phyloP scores from a whole-genome alignment of 2,329 filamentous ascomycete species.

The Thelonectria olida region DNA sequence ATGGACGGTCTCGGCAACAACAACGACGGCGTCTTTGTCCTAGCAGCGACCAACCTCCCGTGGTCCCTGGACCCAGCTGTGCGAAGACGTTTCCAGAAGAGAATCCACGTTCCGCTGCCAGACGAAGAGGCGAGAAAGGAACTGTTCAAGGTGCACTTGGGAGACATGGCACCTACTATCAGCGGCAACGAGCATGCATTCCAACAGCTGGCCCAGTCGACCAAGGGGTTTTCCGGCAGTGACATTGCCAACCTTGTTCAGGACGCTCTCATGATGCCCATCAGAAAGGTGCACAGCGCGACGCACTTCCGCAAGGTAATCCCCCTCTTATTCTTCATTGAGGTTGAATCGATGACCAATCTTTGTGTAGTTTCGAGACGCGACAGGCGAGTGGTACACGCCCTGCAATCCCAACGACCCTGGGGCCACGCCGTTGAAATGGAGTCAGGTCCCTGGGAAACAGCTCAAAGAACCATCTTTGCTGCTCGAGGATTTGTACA shows the following conservation, averaged over 20 bases:
- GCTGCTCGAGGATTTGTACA: slow-evolving; percentile 6
- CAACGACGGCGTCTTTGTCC: slow-evolving; percentile 20
- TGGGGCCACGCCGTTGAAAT: slow-evolving; percentile 15
- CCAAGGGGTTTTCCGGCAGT: slow-evolving; percentile 15
- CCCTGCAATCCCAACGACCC: slow-evolving; percentile 8
- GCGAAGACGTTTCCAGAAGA: slow-evolving; percentile 19
- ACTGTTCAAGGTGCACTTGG: slow-evolving; percentile 22
- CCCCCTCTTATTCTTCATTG: too few species aligned
- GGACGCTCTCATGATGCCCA: slow-evolving; percentile 20
- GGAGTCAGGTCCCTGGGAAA: slow-evolving; percentile 16
- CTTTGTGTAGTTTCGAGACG: slow-evolving; percentile 15
- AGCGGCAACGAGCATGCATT: background rate
- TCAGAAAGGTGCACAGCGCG: slow-evolving; percentile 15
- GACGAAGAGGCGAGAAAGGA: slow-evolving; percentile 9
- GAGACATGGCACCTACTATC: slow-evolving; percentile 2
- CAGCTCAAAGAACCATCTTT: slow-evolving; percentile 19
- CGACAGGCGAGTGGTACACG: slow-evolving; percentile 20
- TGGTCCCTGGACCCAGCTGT: slow-evolving; percentile 20
- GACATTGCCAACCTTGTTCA: slow-evolving; percentile 20
- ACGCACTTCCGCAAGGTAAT: slow-evolving; percentile 22
- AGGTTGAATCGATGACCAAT: background rate
- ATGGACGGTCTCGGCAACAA: slow-evolving; percentile 18
- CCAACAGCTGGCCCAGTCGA: slow-evolving; percentile 2
- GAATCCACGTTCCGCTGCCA: slow-evolving; percentile 20
- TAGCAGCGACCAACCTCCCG: slow-evolving; percentile 20